Evolutionary conservation across 2,329 filamentous ascomycete species (phyloP), one percentile per base, ranked within the genome.

Genomic region (Endothia cerciana): DNA sequence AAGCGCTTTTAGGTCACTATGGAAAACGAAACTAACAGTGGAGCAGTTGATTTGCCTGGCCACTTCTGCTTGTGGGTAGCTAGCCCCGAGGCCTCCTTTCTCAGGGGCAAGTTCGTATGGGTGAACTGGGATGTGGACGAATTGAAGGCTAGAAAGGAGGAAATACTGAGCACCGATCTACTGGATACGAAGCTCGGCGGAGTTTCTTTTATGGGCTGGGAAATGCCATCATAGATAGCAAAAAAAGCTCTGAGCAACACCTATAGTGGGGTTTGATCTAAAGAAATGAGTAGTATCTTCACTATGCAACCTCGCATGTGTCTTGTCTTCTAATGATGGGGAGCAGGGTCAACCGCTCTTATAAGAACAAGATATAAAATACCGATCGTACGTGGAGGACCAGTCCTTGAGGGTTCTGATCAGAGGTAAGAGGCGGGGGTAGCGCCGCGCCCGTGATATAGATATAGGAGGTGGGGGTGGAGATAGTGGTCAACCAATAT

Each of bases 101-200:
- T 62, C 38, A 47, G 43, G 40, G 58, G 58, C 22, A 60, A 60
- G 40, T 60, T 47, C 40, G 43, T 60, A 47, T 60, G 40, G 40
- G 58, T 36, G 40, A 60, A 60, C 40, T 60, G 58, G 58, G 58
- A 60, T 47, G 58, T 47, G 40, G 58, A 60, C 40, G 58, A 60
- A 22, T 36, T 60, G 15, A 60, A 47, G 58, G 58, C 58, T 40
- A 57, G n/a, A 11, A 22, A n/a, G 19, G 43, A 25, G n/a, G 43
- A 47, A 11, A 47, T 47, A 59, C 36, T 59, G 56, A 41, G 56
- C 38, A 41, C 40, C n/a, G 40, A 41, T 43, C 56, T 59, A 28
- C 15, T 59, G 36, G 56, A 41, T 43, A 59, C 22, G 30, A 56
- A 56, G 33, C 53, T 56, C 30, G 53, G 53, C 53, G 53, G 53